Evolutionary conservation across 176 grass and related monocot species (phyloP), one percentile per base, ranked within the genome.

Genomic region (Phoenix roebelenii): DNA sequence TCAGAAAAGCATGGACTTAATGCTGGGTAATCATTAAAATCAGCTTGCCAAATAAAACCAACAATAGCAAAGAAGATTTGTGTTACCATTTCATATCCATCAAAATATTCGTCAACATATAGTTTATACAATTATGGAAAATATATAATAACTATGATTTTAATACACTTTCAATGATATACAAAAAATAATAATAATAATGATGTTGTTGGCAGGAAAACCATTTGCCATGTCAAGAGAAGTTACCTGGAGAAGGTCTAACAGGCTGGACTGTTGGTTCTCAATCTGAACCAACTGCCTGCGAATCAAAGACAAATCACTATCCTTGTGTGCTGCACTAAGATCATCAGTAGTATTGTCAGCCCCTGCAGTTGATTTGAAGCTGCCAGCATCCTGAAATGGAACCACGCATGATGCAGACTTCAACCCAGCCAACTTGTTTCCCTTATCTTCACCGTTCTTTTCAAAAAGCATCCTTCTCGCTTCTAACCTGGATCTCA

Each of bases 201-300:
- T n/a, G n/a, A n/a, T n/a, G n/a, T n/a, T n/a, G n/a, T 10, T 39
- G 32, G n/a, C n/a, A n/a, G n/a, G n/a, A n/a, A n/a, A n/a, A n/a
- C n/a, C n/a, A n/a, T n/a, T 14, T 10, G 35, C 9, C 35, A 44
- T 44, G 1, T 12, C 9, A 44, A 57, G 52, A 39, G 24, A 44
- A 17, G 15, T 65, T 88, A 98, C 93, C 93, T 92, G 87, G 51
- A 98, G 87, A 76, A 98, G 84, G 67, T 98, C 77, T 17, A 98
- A 84, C 61, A 98, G 72, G 66, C 76, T 89, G 32, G 82, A 70
- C 64, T 98, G 93, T 57, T 98, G 93, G 60, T 83, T 88, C 81
- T 92, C 87, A 64, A 98, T 98, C 76, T 92, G 93, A 85, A 98
- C 79, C 28, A 98, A 74, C 56, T 98, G 87, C 82, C 83, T 83